Evolutionary conservation across 2,329 filamentous ascomycete species (phyloP).

Genomic region (Ophioceras dolichostomum): DNA sequence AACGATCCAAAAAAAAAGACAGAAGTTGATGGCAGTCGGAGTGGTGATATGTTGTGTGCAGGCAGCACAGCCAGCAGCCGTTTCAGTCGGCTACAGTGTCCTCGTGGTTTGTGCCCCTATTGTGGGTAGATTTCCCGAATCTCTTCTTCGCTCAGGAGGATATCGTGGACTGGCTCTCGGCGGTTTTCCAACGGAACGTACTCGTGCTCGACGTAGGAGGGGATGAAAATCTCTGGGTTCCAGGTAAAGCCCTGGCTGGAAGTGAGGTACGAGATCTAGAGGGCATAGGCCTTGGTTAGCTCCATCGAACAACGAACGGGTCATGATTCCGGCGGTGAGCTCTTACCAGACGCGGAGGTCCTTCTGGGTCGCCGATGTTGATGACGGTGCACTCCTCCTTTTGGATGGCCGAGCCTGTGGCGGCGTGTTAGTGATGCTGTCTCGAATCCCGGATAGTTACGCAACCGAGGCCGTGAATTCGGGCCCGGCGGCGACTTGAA

Average conservation of each 20-base stretch:
- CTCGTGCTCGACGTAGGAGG: conserved; percentile 64
- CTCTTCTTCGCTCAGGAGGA: conserved; percentile 67
- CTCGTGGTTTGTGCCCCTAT: conserved; percentile 21
- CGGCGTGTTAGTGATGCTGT: background rate
- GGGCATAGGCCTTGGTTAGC: conserved; percentile 8
- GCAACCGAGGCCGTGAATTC: background rate
- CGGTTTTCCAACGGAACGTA: conserved; percentile 64
- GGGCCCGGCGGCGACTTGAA: background rate
- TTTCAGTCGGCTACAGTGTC: too few relatives aligned
- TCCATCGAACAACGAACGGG: conserved; percentile 1
- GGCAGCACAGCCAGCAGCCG: too few relatives aligned
- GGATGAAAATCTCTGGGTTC: conserved; percentile 82
- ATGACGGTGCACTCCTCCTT: conserved; percentile 71
- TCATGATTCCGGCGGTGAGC: background rate
- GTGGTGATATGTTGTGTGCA: too few relatives aligned
- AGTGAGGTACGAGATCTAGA: conserved; percentile 66
- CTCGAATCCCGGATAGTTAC: too few relatives aligned
- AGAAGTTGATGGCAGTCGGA: too few relatives aligned
- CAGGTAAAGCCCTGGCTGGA: conserved; percentile 72
- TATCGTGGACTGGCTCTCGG: conserved; percentile 68
- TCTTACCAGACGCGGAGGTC: conserved; percentile 58
- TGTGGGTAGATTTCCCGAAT: conserved; percentile 54
- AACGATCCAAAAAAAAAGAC: too few relatives aligned
- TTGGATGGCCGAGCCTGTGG: conserved; percentile 54
- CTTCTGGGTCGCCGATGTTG: conserved; percentile 64